Conservation (phyloP, 805 yeast species). For the Schwanniomyces yamadae region DNA sequence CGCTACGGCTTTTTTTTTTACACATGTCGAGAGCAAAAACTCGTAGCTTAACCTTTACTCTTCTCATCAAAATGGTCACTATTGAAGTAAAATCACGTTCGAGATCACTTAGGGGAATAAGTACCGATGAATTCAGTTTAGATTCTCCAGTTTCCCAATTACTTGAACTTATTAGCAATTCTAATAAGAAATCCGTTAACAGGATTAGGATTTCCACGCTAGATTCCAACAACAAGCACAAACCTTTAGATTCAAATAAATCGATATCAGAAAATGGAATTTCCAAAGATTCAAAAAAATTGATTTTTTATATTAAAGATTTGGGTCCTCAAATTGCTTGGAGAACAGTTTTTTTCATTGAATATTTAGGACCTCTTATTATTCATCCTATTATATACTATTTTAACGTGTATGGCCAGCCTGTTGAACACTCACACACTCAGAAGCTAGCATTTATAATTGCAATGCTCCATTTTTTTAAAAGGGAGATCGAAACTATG, state of each 20-base stretch:
- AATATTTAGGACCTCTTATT: slow-evolving; percentile 85
- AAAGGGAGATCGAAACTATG: slow-evolving; percentile 86
- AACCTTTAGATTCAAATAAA: slow-evolving; percentile 45
- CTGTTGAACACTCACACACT: slow-evolving; percentile 45
- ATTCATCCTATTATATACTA: slow-evolving; percentile 72
- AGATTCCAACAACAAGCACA: slow-evolving; percentile 30
- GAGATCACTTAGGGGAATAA: slow-evolving; percentile 50
- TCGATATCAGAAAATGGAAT: slow-evolving; percentile 48
- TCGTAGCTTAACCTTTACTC: neutral
- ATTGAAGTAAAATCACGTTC: slow-evolving; percentile 62
- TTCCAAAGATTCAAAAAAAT: slow-evolving; percentile 27
- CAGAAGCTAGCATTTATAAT: slow-evolving; percentile 56
- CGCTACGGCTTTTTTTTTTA: too few relatives aligned
- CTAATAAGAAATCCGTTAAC: slow-evolving; percentile 36
- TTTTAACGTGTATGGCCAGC: slow-evolving; percentile 27
- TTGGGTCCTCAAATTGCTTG: slow-evolving; percentile 91
- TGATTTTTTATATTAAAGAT: slow-evolving; percentile 70
- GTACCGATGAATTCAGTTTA: slow-evolving; percentile 34
- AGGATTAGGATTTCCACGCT: slow-evolving; percentile 28
- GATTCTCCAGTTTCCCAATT: slow-evolving; percentile 42
- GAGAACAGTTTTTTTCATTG: slow-evolving; percentile 85
- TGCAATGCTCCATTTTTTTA: slow-evolving; percentile 72
- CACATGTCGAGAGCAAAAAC: neutral
- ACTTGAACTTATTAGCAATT: slow-evolving; percentile 40
- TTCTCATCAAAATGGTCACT: slow-evolving; percentile 35